Conservation (phyloP, 441 rosid species). For the Syzygium syzygioides region DNA sequence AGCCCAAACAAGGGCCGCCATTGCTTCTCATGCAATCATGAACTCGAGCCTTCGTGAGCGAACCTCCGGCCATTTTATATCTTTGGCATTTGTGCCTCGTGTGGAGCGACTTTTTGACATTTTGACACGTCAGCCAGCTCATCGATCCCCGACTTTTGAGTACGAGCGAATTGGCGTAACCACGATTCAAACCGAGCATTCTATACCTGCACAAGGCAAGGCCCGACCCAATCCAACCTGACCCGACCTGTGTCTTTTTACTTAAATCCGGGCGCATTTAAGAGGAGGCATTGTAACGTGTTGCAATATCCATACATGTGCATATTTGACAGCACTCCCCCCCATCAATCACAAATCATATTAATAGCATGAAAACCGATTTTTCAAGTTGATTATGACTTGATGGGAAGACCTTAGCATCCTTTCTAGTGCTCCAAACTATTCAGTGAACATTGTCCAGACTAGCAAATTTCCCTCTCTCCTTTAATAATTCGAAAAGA, state of each 20-base stretch:
- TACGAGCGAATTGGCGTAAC: not conserved
- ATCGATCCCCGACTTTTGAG: not conserved
- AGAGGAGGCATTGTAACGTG: not conserved
- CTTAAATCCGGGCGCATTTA: not conserved
- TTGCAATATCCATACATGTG: not conserved
- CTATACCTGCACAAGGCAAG: not conserved
- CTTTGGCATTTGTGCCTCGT: not conserved
- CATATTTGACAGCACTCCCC: not conserved
- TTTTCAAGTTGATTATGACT: not conserved
- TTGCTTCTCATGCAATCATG: rapidly evolving
- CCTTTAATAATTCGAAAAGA: not conserved
- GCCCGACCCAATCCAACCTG: too few species aligned
- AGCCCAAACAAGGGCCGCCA: not conserved
- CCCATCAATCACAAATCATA: not conserved
- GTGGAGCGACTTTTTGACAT: not conserved
- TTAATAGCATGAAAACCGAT: not conserved
- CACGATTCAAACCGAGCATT: not conserved
- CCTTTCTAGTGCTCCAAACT: not conserved
- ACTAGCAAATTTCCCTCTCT: not conserved
- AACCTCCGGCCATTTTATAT: not conserved
- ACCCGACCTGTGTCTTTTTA: not conserved
- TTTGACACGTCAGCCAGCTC: not conserved
- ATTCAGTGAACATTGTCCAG: not conserved
- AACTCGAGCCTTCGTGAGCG: not conserved
- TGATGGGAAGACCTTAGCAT: not conserved